Conservation (phyloP, 495 filamentous ascomycete genomes). For the Hypomontagnella monticulosa region DNA sequence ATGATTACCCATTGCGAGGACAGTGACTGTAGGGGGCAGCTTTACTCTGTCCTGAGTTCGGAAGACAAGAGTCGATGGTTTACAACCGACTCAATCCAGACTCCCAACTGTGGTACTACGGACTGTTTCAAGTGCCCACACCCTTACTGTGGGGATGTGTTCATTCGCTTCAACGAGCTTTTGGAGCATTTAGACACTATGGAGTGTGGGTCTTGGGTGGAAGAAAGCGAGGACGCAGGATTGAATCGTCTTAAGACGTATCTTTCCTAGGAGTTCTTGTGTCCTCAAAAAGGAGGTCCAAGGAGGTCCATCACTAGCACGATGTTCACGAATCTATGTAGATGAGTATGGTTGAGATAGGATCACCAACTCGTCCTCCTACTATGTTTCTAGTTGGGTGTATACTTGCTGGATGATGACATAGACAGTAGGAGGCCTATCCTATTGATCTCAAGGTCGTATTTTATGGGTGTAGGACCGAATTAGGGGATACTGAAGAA, state of each 20-base stretch:
- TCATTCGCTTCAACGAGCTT: not conserved
- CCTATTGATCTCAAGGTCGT: too few species aligned
- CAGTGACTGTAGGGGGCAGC: not conserved
- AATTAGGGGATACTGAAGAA: too few species aligned
- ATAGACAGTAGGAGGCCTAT: too few species aligned
- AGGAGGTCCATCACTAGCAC: too few species aligned
- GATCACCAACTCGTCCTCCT: too few species aligned
- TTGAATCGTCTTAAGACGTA: not conserved
- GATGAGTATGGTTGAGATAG: too few species aligned
- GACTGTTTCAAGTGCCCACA: conserved; percentile 1
- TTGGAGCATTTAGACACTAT: not conserved
- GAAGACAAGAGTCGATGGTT: not conserved
- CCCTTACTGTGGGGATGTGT: not conserved
- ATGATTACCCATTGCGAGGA: conserved; percentile 16
- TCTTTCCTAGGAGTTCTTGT: not conserved
- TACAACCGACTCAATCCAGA: not conserved
- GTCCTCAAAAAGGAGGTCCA: too few species aligned
- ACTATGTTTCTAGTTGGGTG: too few species aligned
- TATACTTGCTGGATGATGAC: too few species aligned
- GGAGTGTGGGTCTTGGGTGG: conserved; percentile 1
- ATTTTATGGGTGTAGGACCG: too few species aligned
- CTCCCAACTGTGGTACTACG: not conserved
- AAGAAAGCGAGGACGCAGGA: not conserved
- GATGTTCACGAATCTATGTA: too few species aligned
- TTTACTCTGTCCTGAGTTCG: not conserved